Evolutionary conservation across 768 basidiomycete genomes (phyloP).

Genomic region (Strobilomyces confusus): DNA sequence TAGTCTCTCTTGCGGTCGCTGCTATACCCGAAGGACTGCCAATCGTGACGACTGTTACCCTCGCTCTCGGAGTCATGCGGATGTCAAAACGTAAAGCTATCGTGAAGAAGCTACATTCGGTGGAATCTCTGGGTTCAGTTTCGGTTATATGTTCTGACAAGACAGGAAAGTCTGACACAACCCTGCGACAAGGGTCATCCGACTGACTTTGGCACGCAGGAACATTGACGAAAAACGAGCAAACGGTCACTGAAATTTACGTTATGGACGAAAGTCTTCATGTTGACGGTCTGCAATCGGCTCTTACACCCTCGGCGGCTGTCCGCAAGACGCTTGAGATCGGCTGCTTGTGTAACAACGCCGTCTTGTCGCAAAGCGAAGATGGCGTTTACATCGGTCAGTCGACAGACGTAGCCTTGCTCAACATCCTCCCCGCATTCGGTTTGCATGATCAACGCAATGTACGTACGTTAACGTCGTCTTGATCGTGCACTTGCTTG

Average conservation of each 20-base stretch:
- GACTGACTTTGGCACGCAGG: slow-evolving; percentile 37
- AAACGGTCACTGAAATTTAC: slow-evolving; percentile 89
- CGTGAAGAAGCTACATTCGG: slow-evolving; percentile 94
- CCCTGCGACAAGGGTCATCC: neutral
- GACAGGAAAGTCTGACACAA: slow-evolving; percentile 54
- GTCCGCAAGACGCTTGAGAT: slow-evolving; percentile 73
- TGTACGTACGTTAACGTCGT: slow-evolving; percentile 46
- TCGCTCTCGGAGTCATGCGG: slow-evolving; percentile 88
- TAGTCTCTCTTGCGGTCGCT: slow-evolving; percentile 96
- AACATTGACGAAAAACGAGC: slow-evolving; percentile 93
- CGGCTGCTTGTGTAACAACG: slow-evolving; percentile 89
- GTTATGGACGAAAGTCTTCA: slow-evolving; percentile 76
- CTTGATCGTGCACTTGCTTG: slow-evolving; percentile 3
- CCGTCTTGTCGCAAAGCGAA: slow-evolving; percentile 58
- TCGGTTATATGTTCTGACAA: slow-evolving; percentile 99
- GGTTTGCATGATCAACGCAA: slow-evolving; percentile 64
- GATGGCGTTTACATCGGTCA: slow-evolving; percentile 79
- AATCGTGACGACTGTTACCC: slow-evolving; percentile 95
- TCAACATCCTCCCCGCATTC: slow-evolving; percentile 72
- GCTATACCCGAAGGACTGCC: slow-evolving; percentile 97
- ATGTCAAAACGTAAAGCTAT: slow-evolving; percentile 96
- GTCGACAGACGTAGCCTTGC: slow-evolving; percentile 87
- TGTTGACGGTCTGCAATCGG: slow-evolving; percentile 48
- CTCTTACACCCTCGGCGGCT: slow-evolving; percentile 55
- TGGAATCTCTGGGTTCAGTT: slow-evolving; percentile 90